A percentile compares a stretch with the other conserved stretches of the same genome.
These are phyloP conservation scores for Detonula confervacea DNA, from an alignment of 352 stramenopile species.

Conservation along the genomic window DNA sequence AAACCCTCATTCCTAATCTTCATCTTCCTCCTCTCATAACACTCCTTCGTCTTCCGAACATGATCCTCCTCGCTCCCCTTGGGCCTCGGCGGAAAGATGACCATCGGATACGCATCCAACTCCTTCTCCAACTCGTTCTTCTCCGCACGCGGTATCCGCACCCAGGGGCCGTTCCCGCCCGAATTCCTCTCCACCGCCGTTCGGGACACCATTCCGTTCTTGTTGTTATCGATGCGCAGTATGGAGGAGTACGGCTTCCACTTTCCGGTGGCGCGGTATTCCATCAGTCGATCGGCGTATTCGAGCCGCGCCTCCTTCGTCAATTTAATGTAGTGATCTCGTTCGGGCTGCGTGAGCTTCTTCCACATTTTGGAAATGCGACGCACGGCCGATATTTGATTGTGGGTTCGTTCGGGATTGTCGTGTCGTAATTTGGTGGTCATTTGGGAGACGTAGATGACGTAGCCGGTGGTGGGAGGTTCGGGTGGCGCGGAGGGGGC, in stretches of 20 bases:
- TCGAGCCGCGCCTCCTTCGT: constrained; percentile 60
- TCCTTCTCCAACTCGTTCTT: constrained; percentile 79
- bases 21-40: constrained; percentile 54
- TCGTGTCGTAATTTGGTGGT: constrained; percentile 82
- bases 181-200: constrained; percentile 11
- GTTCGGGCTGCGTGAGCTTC: constrained; percentile 50
- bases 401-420: constrained; percentile 69
- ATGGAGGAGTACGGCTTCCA: constrained; percentile 59
- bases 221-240: constrained; percentile 36
- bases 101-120: constrained; percentile 67
- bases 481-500: constrained; percentile 58
- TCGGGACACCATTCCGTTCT: constrained; percentile 11
- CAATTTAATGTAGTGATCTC: constrained; percentile 70
- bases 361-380: constrained; percentile 78
- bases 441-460: constrained; percentile 80
- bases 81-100: constrained; percentile 71
- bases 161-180: constrained; percentile 60
- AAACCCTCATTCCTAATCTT: constrained; percentile 48
- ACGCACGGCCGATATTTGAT: constrained; percentile 69
- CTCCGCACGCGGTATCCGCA: constrained; percentile 43
- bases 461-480: constrained; percentile 65
- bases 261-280: constrained; percentile 75
- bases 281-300: constrained; percentile 61
- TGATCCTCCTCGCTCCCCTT: constrained; percentile 66
- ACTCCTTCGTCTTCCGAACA: constrained; percentile 48